Evolutionary conservation across 1,139 yeast genomes (phyloP).

Genomic region (Kodamaea derodonti): DNA sequence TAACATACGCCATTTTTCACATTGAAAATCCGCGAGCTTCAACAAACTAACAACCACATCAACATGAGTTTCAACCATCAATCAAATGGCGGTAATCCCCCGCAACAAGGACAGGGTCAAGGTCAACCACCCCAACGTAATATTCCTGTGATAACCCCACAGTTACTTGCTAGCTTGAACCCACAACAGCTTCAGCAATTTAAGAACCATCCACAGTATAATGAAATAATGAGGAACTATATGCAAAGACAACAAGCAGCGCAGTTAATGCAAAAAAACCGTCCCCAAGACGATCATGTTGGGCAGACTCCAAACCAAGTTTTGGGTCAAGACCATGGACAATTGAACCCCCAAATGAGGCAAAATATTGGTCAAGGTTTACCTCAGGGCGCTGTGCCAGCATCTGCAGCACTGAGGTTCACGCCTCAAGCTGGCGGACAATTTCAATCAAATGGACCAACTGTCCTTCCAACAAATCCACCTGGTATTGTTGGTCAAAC

Average conservation of each 20-base stretch:
- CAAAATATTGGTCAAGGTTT: not conserved
- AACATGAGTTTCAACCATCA: conserved; percentile 9
- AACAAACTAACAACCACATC: conserved; percentile 1
- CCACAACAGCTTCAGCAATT: conserved; percentile 48
- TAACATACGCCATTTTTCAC: conserved; percentile 1
- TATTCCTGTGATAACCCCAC: conserved; percentile 36
- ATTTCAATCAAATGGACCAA: not conserved
- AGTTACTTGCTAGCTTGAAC: conserved; percentile 36
- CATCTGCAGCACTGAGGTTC: not conserved
- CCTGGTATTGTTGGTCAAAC: not conserved
- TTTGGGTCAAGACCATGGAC: not conserved
- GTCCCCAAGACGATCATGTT: conserved; percentile 7
- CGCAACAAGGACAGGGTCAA: conserved; percentile 5
- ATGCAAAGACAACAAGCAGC: conserved; percentile 33
- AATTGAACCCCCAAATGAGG: not conserved
- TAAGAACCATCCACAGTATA: conserved; percentile 46
- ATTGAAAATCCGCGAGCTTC: not conserved
- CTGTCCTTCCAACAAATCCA: not conserved
- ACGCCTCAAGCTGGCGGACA: not conserved
- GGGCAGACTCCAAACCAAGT: not conserved
- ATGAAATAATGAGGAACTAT: conserved; percentile 35
- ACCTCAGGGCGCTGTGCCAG: not conserved
- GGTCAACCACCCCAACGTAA: conserved; percentile 3
- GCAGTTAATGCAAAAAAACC: conserved; percentile 17
- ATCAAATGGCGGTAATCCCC: conserved; percentile 5